Evolutionary conservation across 1,139 yeast genomes (phyloP).

Genomic region (Lodderomyces margitis): DNA sequence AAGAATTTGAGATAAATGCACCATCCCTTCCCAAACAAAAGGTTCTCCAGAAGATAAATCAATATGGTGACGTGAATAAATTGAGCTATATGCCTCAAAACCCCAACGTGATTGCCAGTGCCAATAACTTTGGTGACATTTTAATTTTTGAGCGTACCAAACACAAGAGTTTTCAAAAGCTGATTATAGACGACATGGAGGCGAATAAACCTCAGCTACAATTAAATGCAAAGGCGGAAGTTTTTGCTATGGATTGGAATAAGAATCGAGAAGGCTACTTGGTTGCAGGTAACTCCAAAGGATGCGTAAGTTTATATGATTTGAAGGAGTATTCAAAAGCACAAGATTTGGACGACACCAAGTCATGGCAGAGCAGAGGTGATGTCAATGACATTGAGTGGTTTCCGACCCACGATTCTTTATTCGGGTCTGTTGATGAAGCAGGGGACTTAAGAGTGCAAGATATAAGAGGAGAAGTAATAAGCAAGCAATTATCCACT

Average conservation of each 20-base stretch:
- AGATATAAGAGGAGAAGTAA: constrained; percentile 40
- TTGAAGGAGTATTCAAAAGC: constrained; percentile 23
- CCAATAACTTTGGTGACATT: constrained; percentile 40
- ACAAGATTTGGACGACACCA: constrained; percentile 12
- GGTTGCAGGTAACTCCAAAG: constrained; percentile 37
- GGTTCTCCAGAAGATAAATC: constrained; percentile 41
- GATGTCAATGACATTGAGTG: constrained; percentile 67
- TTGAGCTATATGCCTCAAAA: constrained; percentile 44
- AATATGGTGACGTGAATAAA: constrained; percentile 45
- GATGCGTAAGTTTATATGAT: constrained; percentile 36
- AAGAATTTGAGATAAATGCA: constrained; percentile 36
- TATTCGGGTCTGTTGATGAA: constrained; percentile 61
- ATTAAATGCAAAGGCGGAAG: constrained; percentile 21
- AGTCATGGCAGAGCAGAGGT: constrained; percentile 9
- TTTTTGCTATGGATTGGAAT: constrained; percentile 49
- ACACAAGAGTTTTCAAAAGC: constrained; percentile 43
- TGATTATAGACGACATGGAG: constrained; percentile 26
- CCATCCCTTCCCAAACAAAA: constrained; percentile 24
- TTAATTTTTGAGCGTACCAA: constrained; percentile 53
- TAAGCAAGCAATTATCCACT: not conserved
- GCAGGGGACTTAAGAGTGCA: constrained; percentile 44
- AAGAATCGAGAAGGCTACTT: constrained; percentile 36
- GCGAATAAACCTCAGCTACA: constrained; percentile 21
- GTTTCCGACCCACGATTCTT: constrained; percentile 56
- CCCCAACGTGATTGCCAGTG: constrained; percentile 43